Evolutionary conservation across 1,139 yeast genomes (phyloP), one percentile per base, ranked within the genome.

Genomic region (Eremothecium sinecaudum): DNA sequence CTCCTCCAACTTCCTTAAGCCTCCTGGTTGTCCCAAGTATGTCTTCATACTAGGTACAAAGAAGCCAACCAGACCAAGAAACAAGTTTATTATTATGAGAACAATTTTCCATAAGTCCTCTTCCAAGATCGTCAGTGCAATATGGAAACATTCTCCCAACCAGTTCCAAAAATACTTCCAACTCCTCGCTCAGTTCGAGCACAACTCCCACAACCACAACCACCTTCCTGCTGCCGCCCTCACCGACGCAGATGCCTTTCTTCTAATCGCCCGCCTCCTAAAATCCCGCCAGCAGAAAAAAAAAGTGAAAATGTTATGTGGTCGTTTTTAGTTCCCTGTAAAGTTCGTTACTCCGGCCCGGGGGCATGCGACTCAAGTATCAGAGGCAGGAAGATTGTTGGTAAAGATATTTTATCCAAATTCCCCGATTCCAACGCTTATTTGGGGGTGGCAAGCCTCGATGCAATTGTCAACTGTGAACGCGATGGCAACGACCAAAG

Each of bases 401-500:
- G 56, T 2, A 36, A 38, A 18, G 33, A 37, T 6, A 32, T 51
- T 2, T 14, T 36, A 4, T 33, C 26, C 23, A 22, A 24, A 10
- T 31, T 38, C 6, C 36, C 34, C 7, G 34, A 34, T 18, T 28
- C 33, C 25, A 26, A 24, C 12, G 37, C 43, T 16, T 37, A 38
- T 26, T 28, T 45, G 22, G 35, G 24, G 15, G 24, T 36, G 6
- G 34, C 37, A 13, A 20, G 16, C 15, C 24, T 36, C 30, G 26
- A 32, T 8, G 24, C 34, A 14, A 9, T 38, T 10, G 22, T 34
- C 5, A 45, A 49, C 17, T 46, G 39, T 26, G 56, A 50, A 32
- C 41, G 56, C 37, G 56, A 50, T 21, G 56, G 56, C 4, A 50
- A 49, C 34, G 46, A 45, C 19, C 18, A 25, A 4, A 34, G 50